Evolutionary conservation across 148 eudicot species (phyloP).

Genomic region (Spergularia bocconei): DNA sequence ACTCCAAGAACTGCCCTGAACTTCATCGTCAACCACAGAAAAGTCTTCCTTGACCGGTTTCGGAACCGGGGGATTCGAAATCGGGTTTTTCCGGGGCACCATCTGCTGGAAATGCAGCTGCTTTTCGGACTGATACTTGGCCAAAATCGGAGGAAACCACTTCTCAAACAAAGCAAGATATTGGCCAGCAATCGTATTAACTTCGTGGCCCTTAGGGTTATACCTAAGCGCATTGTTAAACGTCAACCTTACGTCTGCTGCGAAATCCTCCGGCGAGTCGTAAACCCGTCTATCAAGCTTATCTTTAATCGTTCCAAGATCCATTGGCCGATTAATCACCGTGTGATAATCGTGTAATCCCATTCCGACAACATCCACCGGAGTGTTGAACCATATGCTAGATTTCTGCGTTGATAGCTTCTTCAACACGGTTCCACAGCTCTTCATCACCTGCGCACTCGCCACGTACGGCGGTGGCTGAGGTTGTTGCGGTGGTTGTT

Average conservation of each 20-base stretch:
- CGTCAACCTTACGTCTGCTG: slow-evolving; percentile 65
- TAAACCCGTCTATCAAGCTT: slow-evolving; percentile 40
- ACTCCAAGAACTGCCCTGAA: slow-evolving; percentile 63
- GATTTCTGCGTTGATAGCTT: slow-evolving; percentile 43
- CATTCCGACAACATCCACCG: slow-evolving; percentile 39
- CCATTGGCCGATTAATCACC: slow-evolving; percentile 55
- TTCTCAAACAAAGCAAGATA: slow-evolving; percentile 54
- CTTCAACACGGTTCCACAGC: slow-evolving; percentile 36
- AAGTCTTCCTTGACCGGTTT: slow-evolving; percentile 10
- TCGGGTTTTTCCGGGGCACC: background rate
- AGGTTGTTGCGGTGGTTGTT: background rate
- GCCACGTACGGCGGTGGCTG: slow-evolving; percentile 8
- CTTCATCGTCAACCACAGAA: slow-evolving; percentile 36
- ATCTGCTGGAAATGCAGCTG: slow-evolving; percentile 4
- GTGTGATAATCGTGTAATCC: slow-evolving; percentile 44
- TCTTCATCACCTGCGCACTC: slow-evolving; percentile 28
- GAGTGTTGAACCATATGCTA: slow-evolving; percentile 38
- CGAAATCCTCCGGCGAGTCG: slow-evolving; percentile 50
- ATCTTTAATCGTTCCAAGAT: slow-evolving; percentile 52
- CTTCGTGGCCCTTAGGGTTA: slow-evolving; percentile 71
- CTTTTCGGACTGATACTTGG: slow-evolving; percentile 31
- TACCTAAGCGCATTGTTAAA: slow-evolving; percentile 70
- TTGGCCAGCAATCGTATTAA: slow-evolving; percentile 51
- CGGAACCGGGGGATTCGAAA: background rate
- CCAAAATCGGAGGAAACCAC: slow-evolving; percentile 46